Percentiles rank a stretch among this genome's conserved stretches.
Evolutionary conservation across 371 early-diverging fungal species (phyloP).

Genomic region (Mortierella sp.): DNA sequence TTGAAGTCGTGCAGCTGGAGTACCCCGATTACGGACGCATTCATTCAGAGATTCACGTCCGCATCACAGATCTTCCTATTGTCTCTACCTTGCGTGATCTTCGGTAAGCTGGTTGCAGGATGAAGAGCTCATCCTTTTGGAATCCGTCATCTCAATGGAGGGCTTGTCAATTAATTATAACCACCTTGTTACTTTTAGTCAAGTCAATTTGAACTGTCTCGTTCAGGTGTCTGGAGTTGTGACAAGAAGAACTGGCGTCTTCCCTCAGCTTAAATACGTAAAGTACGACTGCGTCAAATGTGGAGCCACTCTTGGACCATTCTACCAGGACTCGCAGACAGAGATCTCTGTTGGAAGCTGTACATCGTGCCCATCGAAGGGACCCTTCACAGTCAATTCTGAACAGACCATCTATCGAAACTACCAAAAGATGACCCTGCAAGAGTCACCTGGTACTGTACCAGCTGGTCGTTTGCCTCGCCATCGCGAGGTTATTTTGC

Average conservation of each 20-base stretch:
- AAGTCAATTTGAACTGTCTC: conserved; percentile 93
- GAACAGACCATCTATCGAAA: conserved; percentile 98
- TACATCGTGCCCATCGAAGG: conserved; percentile 93
- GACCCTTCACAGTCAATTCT: conserved; percentile 93
- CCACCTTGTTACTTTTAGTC: conserved; percentile 54
- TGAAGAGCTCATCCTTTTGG: background rate
- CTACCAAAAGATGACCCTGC: conserved; percentile 98
- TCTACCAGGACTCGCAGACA: conserved; percentile 90
- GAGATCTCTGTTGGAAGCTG: conserved; percentile 93
- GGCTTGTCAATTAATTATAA: background rate
- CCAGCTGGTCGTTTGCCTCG: conserved; percentile 98
- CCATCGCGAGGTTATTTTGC: conserved; percentile 94
- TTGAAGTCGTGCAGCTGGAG: conserved; percentile 87
- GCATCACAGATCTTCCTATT: conserved; percentile 94
- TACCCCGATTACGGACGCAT: conserved; percentile 96
- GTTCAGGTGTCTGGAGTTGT: conserved; percentile 97
- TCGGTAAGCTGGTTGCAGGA: conserved; percentile 62
- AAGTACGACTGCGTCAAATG: conserved; percentile 98
- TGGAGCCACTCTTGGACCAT: conserved; percentile 95
- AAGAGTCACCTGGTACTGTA: conserved; percentile 98
- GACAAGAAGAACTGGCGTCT: conserved; percentile 95
- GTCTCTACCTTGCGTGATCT: conserved; percentile 91
- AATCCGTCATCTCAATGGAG: background rate
- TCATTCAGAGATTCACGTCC: conserved; percentile 95
- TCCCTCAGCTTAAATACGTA: conserved; percentile 97